Evolutionary conservation across 73 alveolate genomes (phyloP).

Genomic region (Loxodes magnus): DNA sequence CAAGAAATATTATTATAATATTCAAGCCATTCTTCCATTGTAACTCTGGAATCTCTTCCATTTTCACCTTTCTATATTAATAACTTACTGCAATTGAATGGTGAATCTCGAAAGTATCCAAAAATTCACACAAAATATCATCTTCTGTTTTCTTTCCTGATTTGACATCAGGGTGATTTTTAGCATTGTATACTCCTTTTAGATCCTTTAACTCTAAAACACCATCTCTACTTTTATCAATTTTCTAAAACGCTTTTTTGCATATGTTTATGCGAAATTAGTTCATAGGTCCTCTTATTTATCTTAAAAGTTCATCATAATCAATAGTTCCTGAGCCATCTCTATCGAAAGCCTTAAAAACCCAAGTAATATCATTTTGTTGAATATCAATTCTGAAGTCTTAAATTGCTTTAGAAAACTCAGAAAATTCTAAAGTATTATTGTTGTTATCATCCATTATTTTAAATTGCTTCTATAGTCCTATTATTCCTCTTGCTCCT

Average conservation of each 20-base stretch:
- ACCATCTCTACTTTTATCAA: conserved; percentile 59
- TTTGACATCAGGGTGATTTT: conserved; percentile 62
- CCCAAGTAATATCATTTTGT: conserved; percentile 5
- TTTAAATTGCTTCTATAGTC: conserved; percentile 35
- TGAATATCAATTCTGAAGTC: conserved; percentile 7
- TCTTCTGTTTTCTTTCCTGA: conserved; percentile 70
- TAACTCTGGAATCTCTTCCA: conserved; percentile 10
- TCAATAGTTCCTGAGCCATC: conserved; percentile 12
- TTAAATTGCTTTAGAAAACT: conserved; percentile 12
- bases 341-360: conserved; percentile 5
- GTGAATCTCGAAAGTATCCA: conserved; percentile 75
- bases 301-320: conserved; percentile 7
- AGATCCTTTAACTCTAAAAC: conserved; percentile 52
- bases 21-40: conserved; percentile 33
- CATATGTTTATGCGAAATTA: conserved; percentile 3
- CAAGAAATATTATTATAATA: conserved; percentile 26
- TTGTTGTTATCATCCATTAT: conserved; percentile 18
- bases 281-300: conserved; percentile 12
- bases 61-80: neutral
- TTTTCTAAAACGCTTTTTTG: conserved; percentile 37
- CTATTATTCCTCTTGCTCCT: conserved; percentile 46
- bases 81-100: conserved; percentile 11
- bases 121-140: conserved; percentile 63
- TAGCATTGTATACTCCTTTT: conserved; percentile 52
- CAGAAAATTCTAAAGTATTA: conserved; percentile 6